A percentile compares a stretch with the other conserved stretches of the same genome.
Conservation (phyloP, 164 flowering plant genomes). For the Chimonanthus salicifolius region DNA sequence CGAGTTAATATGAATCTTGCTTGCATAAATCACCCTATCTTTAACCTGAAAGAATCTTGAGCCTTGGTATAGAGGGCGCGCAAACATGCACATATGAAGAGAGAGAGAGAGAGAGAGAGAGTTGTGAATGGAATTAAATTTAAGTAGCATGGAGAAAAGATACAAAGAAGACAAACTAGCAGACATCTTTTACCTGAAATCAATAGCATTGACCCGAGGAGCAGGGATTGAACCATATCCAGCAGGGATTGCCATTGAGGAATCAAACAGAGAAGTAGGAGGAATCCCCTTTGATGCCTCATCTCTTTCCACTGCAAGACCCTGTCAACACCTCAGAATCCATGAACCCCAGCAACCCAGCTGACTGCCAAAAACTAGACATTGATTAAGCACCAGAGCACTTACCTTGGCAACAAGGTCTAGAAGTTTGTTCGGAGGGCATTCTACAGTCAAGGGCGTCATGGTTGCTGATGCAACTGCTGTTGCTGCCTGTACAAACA, state of each 20-base stretch:
- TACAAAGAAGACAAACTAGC: not conserved
- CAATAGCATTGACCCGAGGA: slow-evolving; percentile 44
- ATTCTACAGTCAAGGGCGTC: slow-evolving; percentile 72
- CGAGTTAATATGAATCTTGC: too few relatives aligned
- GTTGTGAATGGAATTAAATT: not conserved
- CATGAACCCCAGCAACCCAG: slow-evolving; percentile 6
- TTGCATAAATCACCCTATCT: too few relatives aligned
- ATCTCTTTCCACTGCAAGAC: slow-evolving; percentile 85
- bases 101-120: too few relatives aligned
- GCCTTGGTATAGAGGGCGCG: too few relatives aligned
- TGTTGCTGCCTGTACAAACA: slow-evolving; percentile 53
- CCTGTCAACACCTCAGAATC: slow-evolving; percentile 55
- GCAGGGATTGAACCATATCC: slow-evolving; percentile 55
- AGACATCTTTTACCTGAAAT: slow-evolving; percentile 47
- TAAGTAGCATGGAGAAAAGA: not conserved
- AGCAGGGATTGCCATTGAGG: slow-evolving; percentile 31
- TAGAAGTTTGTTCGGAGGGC: slow-evolving; percentile 59
- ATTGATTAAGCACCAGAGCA: not conserved
- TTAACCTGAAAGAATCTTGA: too few relatives aligned
- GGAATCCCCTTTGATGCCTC: slow-evolving; percentile 44
- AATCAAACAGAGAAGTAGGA: slow-evolving; percentile 38
- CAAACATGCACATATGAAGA: too few relatives aligned
- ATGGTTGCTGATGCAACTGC: slow-evolving; percentile 85
- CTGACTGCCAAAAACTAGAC: not conserved
- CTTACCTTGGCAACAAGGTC: slow-evolving; percentile 80